These are phyloP conservation scores for Puccinellia tenuiflora DNA, from an alignment of 176 grass and related monocot species.

Conservation along the genomic window DNA sequence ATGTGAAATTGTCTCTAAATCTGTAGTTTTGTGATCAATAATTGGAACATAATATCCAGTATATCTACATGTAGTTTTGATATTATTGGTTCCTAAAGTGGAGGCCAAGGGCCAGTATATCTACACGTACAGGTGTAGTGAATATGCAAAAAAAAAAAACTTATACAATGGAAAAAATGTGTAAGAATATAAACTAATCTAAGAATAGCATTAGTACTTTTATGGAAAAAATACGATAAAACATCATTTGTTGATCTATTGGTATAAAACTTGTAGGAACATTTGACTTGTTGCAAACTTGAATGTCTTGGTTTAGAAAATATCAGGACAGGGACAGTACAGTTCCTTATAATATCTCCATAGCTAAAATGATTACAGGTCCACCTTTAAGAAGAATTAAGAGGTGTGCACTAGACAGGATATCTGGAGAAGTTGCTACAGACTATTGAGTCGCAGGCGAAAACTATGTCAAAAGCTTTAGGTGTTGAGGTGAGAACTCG, in stretches of 20 bases:
- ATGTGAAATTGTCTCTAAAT: not conserved
- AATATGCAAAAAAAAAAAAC: too few species aligned
- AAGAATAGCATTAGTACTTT: not conserved
- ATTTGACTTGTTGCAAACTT: not conserved
- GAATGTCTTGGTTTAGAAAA: not conserved
- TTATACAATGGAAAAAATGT: too few species aligned
- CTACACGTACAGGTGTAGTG: too few species aligned
- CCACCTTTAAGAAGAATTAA: constrained; percentile 7
- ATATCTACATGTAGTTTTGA: too few species aligned
- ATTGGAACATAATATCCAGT: too few species aligned
- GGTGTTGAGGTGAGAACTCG: not conserved
- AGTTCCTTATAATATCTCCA: not conserved
- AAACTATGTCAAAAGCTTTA: not conserved
- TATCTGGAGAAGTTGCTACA: not conserved
- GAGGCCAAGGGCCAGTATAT: too few species aligned
- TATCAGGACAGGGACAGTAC: not conserved
- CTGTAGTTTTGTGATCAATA: not conserved
- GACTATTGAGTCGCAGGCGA: not conserved
- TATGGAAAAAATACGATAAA: not conserved
- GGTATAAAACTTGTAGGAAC: not conserved
- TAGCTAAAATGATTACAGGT: not conserved
- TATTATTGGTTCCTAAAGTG: too few species aligned
- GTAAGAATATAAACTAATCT: too few species aligned
- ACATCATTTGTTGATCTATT: not conserved
- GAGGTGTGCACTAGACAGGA: not conserved